Base-by-base conservation (phyloP, 2,329 filamentous ascomycete species). In the Gaeumannomyces tritici region DNA sequence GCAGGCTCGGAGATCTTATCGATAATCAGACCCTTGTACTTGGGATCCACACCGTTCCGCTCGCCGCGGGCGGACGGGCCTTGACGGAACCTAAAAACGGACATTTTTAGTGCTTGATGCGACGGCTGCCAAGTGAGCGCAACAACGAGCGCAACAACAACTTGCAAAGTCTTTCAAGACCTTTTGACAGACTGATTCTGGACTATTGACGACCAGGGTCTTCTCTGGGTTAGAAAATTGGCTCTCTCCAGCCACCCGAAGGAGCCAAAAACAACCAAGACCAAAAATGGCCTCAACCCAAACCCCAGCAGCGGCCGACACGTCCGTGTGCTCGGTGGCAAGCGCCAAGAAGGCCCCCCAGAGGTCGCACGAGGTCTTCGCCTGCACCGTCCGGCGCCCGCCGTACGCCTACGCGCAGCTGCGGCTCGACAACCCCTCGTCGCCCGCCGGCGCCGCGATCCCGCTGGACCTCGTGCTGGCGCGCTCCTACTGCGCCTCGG, bases 381-480 rank as follows among this genome's bases (percentile, higher is more conserved):
- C 77, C 55, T 77, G 75, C 68, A 84, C 81, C 55, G 75, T 86
- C 69, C 79, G 75, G 65, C 66, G 73, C 28, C 80, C 84, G 2
- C 74, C 77, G 5, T 85, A 80, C 70, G 79, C 84, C 57, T 88
- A 87, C 71, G 79, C 76, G 33, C 82, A 84, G 64, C 75, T 88
- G 0, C 73, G 82, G 66, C 74, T 85, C 29, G 47, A 75, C 71
- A 56, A 18, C 35, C 29, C 31, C 24, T 31, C 28, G 26, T 27
- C 63, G 57, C 11, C 5, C 57, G 27, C 24, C 57, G 68, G 72
- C 24, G 64, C 65, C 42, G 57, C 59, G 29, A 33, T 62, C 3
- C 57, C 66, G 1, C 75, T 90, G 7, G 89, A 92, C 72, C 76
- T 79, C 3, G 75, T 91, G 3, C 86, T 86, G 51, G 78, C 83